Base-by-base conservation (phyloP, 495 filamentous ascomycete species). In the Aspergillus biplanus region DNA sequence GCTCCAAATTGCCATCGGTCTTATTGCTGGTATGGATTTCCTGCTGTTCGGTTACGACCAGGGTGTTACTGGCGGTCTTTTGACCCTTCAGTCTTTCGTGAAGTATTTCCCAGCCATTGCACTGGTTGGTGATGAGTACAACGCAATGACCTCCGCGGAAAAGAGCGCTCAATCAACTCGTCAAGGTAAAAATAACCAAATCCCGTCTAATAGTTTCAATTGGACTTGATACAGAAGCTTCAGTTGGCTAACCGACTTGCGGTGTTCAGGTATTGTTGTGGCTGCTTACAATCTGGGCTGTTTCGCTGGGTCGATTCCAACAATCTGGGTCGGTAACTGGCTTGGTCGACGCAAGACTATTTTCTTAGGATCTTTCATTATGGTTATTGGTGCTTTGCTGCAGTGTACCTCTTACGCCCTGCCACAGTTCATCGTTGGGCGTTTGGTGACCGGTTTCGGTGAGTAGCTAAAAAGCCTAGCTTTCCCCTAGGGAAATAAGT, bases 11-110 rank as follows among this genome's bases (percentile, higher is more conserved):
- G 88, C 86, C 57, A 87, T 92, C 58, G 87, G 86, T 46, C 67
- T 87, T 9, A 81, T 91, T 54, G 89, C 89, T 52, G 88, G 89
- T 65, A 83, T 87, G 66, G 89, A 91, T 72, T 92, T 92, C 67
- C 72, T 90, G 69, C 73, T 85, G 4, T 85, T 85, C 62, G 82
- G 82, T 55, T 85, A 85, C 72, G 82, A 85, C 63, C 82, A 84
- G 54, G 85, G 85, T 66, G 84, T 87, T 13, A 87, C 85, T 62
- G 85, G 85, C 39, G 85, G 85, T 48, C 80, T 87, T 60, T 75
- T 87, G 52, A 86, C 83, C 3, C 78, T 87, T 52, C 61, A 76
- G 4, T 78, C 80, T 18, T 87, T 87, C 64, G 78, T 79, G 27
- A 75, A 78, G 33, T 73, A 77, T 15, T 89, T 89, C 69, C 86